phyloP scores from a whole-genome alignment of 495 filamentous ascomycete species.

The Talaromyces nanjingensis region DNA sequence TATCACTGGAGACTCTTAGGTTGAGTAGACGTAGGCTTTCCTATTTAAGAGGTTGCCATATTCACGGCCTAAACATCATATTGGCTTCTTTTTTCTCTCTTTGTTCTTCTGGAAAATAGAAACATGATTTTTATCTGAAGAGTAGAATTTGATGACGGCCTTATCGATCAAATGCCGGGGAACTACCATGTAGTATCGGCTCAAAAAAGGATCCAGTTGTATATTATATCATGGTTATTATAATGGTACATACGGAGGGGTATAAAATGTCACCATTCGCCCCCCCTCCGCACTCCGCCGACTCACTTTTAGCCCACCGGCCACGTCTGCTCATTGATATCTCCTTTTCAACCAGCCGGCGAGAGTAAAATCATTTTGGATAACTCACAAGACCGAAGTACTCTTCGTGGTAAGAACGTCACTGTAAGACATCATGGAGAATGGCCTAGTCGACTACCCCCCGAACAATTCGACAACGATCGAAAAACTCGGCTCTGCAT shows the following conservation, averaged over 20 bases:
- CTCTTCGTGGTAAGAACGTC: background rate
- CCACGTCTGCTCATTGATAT: background rate
- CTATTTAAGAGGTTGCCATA: background rate
- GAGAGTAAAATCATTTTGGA: background rate
- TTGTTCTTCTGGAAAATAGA: background rate
- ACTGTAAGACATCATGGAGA: slow-evolving; percentile 30
- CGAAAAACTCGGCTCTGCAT: slow-evolving; percentile 62
- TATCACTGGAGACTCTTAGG: background rate
- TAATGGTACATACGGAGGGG: background rate
- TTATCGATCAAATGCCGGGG: background rate
- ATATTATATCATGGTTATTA: background rate
- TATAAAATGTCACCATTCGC: background rate
- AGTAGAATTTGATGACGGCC: background rate
- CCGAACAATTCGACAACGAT: slow-evolving; percentile 70
- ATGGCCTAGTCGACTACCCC: slow-evolving; percentile 72
- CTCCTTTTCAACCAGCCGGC: background rate
- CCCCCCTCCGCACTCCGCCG: background rate
- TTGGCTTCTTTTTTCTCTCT: background rate
- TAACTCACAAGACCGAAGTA: background rate
- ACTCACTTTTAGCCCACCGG: background rate
- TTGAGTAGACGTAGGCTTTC: background rate
- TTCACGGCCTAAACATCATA: background rate
- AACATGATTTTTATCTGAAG: background rate
- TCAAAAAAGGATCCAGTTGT: background rate
- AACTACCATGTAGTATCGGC: background rate